Evolutionary conservation across 352 stramenopile genomes (phyloP).

Genomic region (Pythium brachiatum): DNA sequence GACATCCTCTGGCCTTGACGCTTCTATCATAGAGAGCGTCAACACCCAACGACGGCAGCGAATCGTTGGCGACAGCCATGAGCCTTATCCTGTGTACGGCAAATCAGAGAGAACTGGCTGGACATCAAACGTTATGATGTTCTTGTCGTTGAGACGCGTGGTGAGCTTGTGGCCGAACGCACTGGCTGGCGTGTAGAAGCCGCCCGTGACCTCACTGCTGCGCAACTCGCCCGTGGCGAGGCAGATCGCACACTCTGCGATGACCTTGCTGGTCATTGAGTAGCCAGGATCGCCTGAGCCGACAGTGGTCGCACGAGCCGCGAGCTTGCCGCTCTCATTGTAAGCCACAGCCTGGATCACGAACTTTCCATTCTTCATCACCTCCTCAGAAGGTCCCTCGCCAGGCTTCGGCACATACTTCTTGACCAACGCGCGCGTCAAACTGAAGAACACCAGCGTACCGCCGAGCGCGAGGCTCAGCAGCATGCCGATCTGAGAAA

Average conservation of each 20-base stretch:
- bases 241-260: conserved; percentile 59
- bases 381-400: conserved; percentile 72
- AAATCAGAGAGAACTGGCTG: too few relatives aligned
- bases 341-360: conserved; percentile 50
- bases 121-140: conserved; percentile 38
- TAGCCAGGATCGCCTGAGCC: conserved; percentile 59
- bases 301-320: conserved; percentile 36
- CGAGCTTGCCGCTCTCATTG: conserved; percentile 39
- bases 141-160: conserved; percentile 50
- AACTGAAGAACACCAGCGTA: conserved; percentile 54
- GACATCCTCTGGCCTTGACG: too few relatives aligned
- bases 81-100: too few relatives aligned
- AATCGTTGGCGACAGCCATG: too few relatives aligned
- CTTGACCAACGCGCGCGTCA: conserved; percentile 65
- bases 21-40: too few relatives aligned
- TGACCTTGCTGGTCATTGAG: conserved; percentile 48
- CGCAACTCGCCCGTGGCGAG: conserved; percentile 48
- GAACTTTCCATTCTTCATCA: conserved; percentile 81
- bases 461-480: conserved; percentile 37
- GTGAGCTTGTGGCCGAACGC: conserved; percentile 55
- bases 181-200: conserved; percentile 65
- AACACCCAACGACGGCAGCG: too few relatives aligned
- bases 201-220: conserved; percentile 26
- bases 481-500: conserved; percentile 40
- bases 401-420: conserved; percentile 68